phyloP scores from a whole-genome alignment of 225 moss, liverwort and hornwort species.

The Lunularia cruciata region DNA sequence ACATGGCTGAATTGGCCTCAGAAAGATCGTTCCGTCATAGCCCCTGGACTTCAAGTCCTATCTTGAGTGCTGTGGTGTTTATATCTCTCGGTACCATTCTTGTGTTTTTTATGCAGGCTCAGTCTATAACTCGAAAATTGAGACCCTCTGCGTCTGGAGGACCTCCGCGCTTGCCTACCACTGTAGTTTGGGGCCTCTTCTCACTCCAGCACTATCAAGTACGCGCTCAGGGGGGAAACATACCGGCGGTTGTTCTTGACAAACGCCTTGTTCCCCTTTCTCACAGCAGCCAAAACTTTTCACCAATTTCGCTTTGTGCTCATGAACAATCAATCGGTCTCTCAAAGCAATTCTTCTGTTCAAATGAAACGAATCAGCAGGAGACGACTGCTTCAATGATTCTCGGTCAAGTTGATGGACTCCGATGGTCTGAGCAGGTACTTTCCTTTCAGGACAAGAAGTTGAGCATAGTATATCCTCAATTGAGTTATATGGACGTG shows the following conservation, averaged over 20 bases:
- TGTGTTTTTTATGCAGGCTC: background rate
- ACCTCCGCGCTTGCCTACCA: conserved; percentile 2
- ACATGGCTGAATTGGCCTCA: background rate
- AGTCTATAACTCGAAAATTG: background rate
- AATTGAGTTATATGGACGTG: no score
- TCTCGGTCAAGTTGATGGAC: background rate
- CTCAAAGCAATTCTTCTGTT: background rate
- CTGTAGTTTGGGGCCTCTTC: conserved; percentile 3
- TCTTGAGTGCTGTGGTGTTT: background rate
- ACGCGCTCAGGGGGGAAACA: background rate
- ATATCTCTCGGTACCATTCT: background rate
- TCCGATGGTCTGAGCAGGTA: background rate
- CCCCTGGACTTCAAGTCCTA: background rate
- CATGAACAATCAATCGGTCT: no score
- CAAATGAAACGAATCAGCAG: background rate
- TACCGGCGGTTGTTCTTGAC: conserved; percentile 19
- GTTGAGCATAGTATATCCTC: no score
- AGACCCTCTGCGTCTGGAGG: conserved; percentile 6
- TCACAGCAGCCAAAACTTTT: no score
- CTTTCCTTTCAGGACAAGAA: no score
- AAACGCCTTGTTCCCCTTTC: no score
- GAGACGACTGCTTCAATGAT: no score
- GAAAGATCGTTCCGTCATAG: background rate
- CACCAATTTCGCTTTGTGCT: no score
- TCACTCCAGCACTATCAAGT: conserved; percentile 1